These are phyloP conservation scores for Boletus sp. DNA, from an alignment of 768 basidiomycete species.

Conservation along the genomic window DNA sequence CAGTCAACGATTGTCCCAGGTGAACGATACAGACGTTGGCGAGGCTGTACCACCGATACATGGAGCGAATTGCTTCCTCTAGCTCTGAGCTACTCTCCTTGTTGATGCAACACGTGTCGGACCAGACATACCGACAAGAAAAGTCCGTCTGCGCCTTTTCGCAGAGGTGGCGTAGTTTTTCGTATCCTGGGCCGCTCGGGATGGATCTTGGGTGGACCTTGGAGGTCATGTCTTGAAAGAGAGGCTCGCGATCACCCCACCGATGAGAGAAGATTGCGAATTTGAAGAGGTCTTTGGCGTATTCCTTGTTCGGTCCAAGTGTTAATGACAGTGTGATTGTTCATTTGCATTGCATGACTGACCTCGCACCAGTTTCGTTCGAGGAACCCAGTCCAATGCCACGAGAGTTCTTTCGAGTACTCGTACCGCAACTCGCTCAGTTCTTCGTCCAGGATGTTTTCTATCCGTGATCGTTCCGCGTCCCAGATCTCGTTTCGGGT, in stretches of 20 bases:
- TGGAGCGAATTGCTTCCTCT: constrained; percentile 12
- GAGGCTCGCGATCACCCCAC: constrained; percentile 6
- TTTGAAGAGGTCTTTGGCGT: constrained; percentile 4
- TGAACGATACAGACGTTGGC: constrained; percentile 19
- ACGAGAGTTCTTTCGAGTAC: neutral
- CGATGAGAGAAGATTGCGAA: constrained; percentile 10
- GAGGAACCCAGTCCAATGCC: constrained; percentile 8
- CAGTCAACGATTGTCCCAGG: constrained; percentile 3
- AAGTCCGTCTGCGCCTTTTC: constrained; percentile 7
- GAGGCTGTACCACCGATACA: constrained; percentile 15
- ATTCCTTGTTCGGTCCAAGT: neutral
- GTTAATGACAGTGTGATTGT: no score
- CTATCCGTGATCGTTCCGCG: neutral
- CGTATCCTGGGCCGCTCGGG: constrained; percentile 5
- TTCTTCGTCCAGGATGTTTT: neutral
- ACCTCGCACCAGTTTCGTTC: constrained; percentile 7
- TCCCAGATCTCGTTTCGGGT: constrained; percentile 7
- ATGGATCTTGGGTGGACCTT: neutral
- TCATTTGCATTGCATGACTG: neutral
- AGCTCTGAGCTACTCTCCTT: constrained; percentile 13
- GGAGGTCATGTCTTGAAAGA: constrained; percentile 4
- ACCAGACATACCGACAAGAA: constrained; percentile 11
- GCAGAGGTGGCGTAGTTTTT: constrained; percentile 2
- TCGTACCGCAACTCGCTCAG: neutral
- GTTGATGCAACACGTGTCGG: constrained; percentile 10